A percentile compares a stretch with the other conserved stretches of the same genome.
phyloP scores from a whole-genome alignment of 78 protist genomes.

The Dictyostelium capitatum region DNA sequence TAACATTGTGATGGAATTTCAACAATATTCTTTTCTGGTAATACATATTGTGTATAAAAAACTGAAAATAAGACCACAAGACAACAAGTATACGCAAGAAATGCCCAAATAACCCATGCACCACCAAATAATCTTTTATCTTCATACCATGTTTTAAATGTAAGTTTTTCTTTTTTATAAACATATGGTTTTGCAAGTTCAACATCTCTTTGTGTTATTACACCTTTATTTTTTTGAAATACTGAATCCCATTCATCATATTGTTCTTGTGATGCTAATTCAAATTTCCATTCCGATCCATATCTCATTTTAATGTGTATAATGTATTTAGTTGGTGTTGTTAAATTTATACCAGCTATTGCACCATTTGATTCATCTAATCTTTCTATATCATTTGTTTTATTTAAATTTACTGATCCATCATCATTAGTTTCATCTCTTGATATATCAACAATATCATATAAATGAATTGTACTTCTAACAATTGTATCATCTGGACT shows the following conservation, averaged over 20 bases:
- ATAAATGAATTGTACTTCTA: slow-evolving; percentile 29
- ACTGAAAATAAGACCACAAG: slow-evolving; percentile 18
- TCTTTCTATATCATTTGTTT: not conserved
- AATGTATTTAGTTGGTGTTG: not conserved
- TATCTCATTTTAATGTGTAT: slow-evolving; percentile 4
- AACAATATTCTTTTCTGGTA: slow-evolving; percentile 37
- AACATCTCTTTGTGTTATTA: slow-evolving; percentile 31
- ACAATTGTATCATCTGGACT: slow-evolving; percentile 47
- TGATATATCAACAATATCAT: slow-evolving; percentile 42
- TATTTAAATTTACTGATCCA: not conserved
- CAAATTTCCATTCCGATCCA: slow-evolving; percentile 6
- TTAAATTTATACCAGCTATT: not conserved
- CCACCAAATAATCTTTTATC: slow-evolving; percentile 33
- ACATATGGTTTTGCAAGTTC: slow-evolving; percentile 34
- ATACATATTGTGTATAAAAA: slow-evolving; percentile 38
- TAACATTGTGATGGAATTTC: slow-evolving; percentile 6
- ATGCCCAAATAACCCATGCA: slow-evolving; percentile 27
- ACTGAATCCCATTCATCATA: slow-evolving; percentile 28
- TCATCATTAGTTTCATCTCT: not conserved
- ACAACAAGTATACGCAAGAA: not conserved
- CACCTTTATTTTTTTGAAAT: slow-evolving; percentile 31
- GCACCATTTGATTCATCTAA: not conserved
- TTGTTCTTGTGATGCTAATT: not conserved
- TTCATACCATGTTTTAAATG: slow-evolving; percentile 1
- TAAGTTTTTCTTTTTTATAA: not conserved